Base-by-base conservation (phyloP, 495 filamentous ascomycete genomes). In the Podospora conica region DNA sequence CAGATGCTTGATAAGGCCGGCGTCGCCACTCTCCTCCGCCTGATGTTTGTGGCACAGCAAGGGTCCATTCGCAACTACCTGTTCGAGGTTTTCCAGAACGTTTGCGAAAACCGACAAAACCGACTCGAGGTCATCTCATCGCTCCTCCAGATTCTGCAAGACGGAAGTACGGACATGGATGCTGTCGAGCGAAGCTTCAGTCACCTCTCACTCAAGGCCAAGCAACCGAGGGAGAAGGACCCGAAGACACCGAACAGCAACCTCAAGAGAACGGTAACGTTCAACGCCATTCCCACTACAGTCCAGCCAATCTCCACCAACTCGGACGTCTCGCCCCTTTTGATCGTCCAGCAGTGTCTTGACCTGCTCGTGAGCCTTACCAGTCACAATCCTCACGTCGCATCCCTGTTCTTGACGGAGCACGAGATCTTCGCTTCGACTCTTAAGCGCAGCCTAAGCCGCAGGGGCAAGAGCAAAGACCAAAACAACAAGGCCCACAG, bases 1-100 rank as follows among this genome's bases (percentile, higher is more conserved):
- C 95, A 99, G 76, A 96, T 98, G 88, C 86, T 98, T 6, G 96
- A 99, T 78, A 97, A 96, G 74, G 84, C 93, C 63, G 95, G 95
- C 25, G 87, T 99, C 74, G 95, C 96, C 23, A 97, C 95, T 11
- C 78, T 99, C 9, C 84, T 99, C 33, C 91, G 95, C 18, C 82
- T 99, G 12, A 97, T 99, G 94, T 99, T 99, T 74, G 89, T 97
- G 66, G 89, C 91, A 55, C 91, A 96, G 67, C 90, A 93, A 62
- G 90, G 90, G 31, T 88, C 91, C 40, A 80, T 84, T 60, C 90
- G 91, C 65, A 85, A 84, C 61, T 90, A 89, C 29, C 83, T 99
- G 20, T 90, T 93, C 70, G 87, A 90, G 57, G 90, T 98, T 65
- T 87, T 99, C 29, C 84, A 89, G 68, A 89, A 95, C 67, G 88